Conservation (phyloP, 306 rosid genomes). For the Amphicarpaea edgeworthii region DNA sequence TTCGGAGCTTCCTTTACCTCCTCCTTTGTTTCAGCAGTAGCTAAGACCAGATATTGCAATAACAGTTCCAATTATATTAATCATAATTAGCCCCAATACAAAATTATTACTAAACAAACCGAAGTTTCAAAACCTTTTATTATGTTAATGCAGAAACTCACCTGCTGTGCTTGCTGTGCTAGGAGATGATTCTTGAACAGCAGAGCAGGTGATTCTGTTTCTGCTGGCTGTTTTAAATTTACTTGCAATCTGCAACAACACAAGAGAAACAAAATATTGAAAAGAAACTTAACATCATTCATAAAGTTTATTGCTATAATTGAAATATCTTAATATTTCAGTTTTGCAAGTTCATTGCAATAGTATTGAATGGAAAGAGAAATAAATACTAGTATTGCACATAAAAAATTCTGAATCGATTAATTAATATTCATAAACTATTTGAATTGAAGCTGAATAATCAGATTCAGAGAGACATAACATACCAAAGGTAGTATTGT, state of each 20-base stretch:
- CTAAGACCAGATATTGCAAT: slow-evolving; percentile 46
- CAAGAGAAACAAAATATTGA: slow-evolving; percentile 29
- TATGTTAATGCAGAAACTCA: slow-evolving; percentile 45
- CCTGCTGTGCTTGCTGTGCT: slow-evolving; percentile 68
- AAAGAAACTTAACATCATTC: slow-evolving; percentile 15
- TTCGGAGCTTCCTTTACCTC: slow-evolving; percentile 63
- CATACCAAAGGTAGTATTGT: slow-evolving; percentile 57
- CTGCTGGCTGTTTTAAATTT: slow-evolving; percentile 52
- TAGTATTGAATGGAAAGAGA: not conserved
- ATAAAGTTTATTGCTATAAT: not conserved
- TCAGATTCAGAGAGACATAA: slow-evolving; percentile 13
- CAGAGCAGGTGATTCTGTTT: slow-evolving; percentile 66
- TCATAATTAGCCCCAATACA: not conserved
- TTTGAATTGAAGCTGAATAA: slow-evolving; percentile 13
- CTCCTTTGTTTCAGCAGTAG: slow-evolving; percentile 62
- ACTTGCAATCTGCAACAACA: slow-evolving; percentile 52
- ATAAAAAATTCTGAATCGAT: not conserved
- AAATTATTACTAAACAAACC: slow-evolving; percentile 14
- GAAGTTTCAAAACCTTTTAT: not conserved
- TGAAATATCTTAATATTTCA: slow-evolving; percentile 4
- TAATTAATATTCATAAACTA: not conserved
- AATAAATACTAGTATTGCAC: not conserved
- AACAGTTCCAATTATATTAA: not conserved
- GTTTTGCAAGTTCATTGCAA: not conserved
- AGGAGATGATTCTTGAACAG: slow-evolving; percentile 89